Evolutionary conservation across 768 basidiomycete genomes (phyloP), one percentile per base, ranked within the genome.

Genomic region (Hydnomerulius pinastri): DNA sequence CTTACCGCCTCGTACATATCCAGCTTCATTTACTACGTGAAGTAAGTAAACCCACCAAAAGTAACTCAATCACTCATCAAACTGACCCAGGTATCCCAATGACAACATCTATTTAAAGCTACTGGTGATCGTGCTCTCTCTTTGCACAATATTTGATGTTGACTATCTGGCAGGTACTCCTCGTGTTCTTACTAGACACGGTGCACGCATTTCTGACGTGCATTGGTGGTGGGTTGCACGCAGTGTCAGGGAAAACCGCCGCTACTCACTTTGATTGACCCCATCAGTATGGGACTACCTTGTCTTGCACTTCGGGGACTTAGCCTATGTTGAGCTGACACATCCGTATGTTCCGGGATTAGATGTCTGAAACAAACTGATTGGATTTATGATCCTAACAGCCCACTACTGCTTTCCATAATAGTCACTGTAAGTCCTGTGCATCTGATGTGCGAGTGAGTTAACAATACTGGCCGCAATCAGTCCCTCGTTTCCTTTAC

Each of bases 271-370:
- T n/a, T 28, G 23, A 29, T 40, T 13, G 28, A 2, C 8, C 23
- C 11, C 20, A 20, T 27, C 2, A 63, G 61, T 64, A 29, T 61
- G 61, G 59, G 56, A 64, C 43, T 50, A 53, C 41, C 55, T 63
- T 24, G 52, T 63, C 33, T 2, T 64, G 25, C 59, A 63, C 29
- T 56, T 62, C 33, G 63, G 51, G 30, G 63, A 62, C 25, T 24
- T 27, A 9, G 24, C 0, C n/a, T 63, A 43, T 45, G 38, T 59
- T 37, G 2, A 30, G 1, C 18, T 53, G 12, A 50, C 53, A 42
- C 63, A 65, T 38, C 36, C 63, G 60, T 65, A 50, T 2, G 62
- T n/a, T n/a, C n/a, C n/a, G n/a, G n/a, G n/a, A n/a, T n/a, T n/a
- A n/a, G n/a, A n/a, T n/a, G n/a, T n/a, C n/a, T n/a, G 40, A 13